Base-by-base conservation (phyloP, 495 filamentous ascomycete species). In the Cercophora sp. region DNA sequence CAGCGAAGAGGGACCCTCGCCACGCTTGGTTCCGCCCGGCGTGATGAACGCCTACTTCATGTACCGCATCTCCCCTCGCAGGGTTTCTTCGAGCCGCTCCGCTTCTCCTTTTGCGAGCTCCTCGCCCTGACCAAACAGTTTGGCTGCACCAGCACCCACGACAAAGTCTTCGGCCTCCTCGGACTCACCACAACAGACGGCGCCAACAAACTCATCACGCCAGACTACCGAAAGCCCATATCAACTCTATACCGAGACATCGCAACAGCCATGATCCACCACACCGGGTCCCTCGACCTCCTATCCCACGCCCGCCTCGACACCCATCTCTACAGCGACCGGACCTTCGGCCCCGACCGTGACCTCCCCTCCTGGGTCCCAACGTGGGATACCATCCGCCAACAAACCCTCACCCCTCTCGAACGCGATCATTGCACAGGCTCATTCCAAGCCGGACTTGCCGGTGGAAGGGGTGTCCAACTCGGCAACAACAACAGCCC, bases 31-130 rank as follows among this genome's bases (percentile, higher is more conserved):
- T 2, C 32, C 44, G 1, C 15, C 19, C 4, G 56, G 56, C 8
- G 32, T 58, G 16, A 42, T 48, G 35, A 58, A 58, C 26, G 56
- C 56, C 0, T 58, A 58, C 29, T 48, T 58, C 27, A 55, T 58
- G 51, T 58, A 58, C 20, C 27, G 56, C 13, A 20, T 58, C 18
- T 55, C 51, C 5, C 5, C 6, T 23, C 18, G 4, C 51, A 55
- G 22, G 2, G n/a, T 1, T 35, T 20, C 35, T 40, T 44, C 15
- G 8, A 49, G 5, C 56, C 56, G 16, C 32, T 58, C 24, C 15
- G 35, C 10, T 43, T 58, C 31, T 48, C 51, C 15, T 58, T 58
- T 24, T 42, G 23, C 26, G 42, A 58, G 19, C 51, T 58, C 3
- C 42, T 58, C 6, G 29, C n/a, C 1, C 51, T 58, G 11, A 58